phyloP scores from a whole-genome alignment of 2,329 filamentous ascomycete genomes.

The Hypocreales sp. region DNA sequence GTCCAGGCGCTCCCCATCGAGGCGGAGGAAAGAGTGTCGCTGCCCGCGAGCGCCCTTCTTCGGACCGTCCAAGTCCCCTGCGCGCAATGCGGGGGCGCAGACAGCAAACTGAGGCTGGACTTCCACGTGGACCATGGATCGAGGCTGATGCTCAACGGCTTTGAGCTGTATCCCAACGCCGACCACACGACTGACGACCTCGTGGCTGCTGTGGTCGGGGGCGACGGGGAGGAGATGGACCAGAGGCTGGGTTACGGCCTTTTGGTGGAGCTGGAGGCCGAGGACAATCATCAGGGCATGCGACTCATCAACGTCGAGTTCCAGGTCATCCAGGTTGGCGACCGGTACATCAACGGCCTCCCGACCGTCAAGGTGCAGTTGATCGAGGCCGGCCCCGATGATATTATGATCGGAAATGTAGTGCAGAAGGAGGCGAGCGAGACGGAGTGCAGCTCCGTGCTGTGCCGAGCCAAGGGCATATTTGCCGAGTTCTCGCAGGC shows the following conservation, averaged over 20 bases:
- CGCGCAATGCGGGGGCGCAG: conserved; percentile 31
- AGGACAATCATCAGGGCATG: conserved; percentile 33
- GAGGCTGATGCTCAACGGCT: conserved; percentile 41
- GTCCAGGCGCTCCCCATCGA: conserved; percentile 24
- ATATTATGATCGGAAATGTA: conserved; percentile 37
- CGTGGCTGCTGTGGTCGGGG: conserved; percentile 27
- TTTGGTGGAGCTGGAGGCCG: conserved; percentile 23
- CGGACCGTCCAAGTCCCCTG: conserved; percentile 35
- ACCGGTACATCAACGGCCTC: conserved; percentile 36
- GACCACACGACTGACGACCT: conserved; percentile 28
- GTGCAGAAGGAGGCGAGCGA: conserved; percentile 17
- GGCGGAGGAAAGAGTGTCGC: conserved; percentile 15
- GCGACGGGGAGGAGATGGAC: conserved; percentile 17
- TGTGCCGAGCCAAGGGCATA: conserved; percentile 32
- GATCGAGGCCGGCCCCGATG: conserved; percentile 39
- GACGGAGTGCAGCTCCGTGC: conserved; percentile 28
- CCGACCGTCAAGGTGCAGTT: conserved; percentile 43
- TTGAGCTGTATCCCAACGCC: conserved; percentile 41
- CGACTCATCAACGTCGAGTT: conserved; percentile 38
- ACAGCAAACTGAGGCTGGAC: conserved; percentile 33
- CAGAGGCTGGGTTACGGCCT: conserved; percentile 34
- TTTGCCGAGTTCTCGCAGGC: too few species aligned
- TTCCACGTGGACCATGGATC: conserved; percentile 34
- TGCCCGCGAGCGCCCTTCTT: conserved; percentile 15
- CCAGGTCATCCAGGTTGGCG: conserved; percentile 43